Percentiles rank a stretch among this genome's conserved stretches.
phyloP scores from a whole-genome alignment of 192 early-diverging fungal species.

The Backusella tarrabulga region DNA sequence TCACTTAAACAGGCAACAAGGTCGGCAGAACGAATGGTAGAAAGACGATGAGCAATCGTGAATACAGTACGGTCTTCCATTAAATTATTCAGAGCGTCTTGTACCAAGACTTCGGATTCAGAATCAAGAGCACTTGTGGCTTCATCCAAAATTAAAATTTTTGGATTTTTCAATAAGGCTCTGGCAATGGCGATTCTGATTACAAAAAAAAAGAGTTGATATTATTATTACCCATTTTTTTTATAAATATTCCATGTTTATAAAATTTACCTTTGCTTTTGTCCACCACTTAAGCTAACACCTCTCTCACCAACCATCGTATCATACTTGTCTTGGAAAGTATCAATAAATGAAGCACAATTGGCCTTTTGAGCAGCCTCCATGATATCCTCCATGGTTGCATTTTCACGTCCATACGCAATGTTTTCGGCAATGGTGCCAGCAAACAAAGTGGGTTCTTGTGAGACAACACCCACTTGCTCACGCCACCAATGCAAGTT shows the following conservation, averaged over 20 bases:
- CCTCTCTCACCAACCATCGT: slow-evolving; percentile 47
- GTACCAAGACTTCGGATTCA: slow-evolving; percentile 63
- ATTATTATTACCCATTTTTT: neutral
- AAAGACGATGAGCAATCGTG: slow-evolving; percentile 71
- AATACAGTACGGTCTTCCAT: slow-evolving; percentile 63
- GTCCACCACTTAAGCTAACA: slow-evolving; percentile 46
- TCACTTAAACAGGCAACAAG: slow-evolving; percentile 49
- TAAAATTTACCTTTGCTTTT: slow-evolving; percentile 41
- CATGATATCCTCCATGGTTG: slow-evolving; percentile 65
- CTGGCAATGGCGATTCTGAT: slow-evolving; percentile 42
- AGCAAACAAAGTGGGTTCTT: slow-evolving; percentile 76
- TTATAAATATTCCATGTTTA: neutral
- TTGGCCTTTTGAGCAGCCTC: slow-evolving; percentile 73
- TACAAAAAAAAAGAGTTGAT: neutral
- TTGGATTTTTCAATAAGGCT: slow-evolving; percentile 43
- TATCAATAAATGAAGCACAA: slow-evolving; percentile 62
- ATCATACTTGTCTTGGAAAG: slow-evolving; percentile 54
- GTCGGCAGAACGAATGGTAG: slow-evolving; percentile 63
- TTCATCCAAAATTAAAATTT: slow-evolving; percentile 56
- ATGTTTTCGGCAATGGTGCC: slow-evolving; percentile 71
- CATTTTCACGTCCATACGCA: slow-evolving; percentile 52
- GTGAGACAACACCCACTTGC: slow-evolving; percentile 64
- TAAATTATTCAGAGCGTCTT: slow-evolving; percentile 56
- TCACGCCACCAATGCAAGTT: slow-evolving; percentile 58
- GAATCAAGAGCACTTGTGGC: slow-evolving; percentile 66